Evolutionary conservation across 2,329 filamentous ascomycete species (phyloP), one percentile per base, ranked within the genome.

Genomic region (Tolypocladium album): DNA sequence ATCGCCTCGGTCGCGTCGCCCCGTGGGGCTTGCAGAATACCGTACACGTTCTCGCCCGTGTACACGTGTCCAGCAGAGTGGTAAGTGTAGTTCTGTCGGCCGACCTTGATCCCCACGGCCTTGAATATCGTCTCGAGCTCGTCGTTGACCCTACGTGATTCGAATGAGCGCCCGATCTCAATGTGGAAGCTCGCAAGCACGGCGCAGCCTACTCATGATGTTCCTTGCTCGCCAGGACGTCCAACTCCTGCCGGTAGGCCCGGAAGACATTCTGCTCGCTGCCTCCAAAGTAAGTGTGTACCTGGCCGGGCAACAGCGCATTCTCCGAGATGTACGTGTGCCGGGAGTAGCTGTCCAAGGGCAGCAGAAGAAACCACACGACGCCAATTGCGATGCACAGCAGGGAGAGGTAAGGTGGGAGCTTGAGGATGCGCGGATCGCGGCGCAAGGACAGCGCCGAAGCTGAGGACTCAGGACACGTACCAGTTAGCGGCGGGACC

Each of bases 1-100:
- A 99, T 92, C 13, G 94, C 94, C 75, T 99, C 94, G 1, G 94
- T 99, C 17, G 94, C 94, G 78, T 99, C 94, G 55, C 94, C 93
- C 47, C 94, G 85, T 0, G 94, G 94, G 2, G 93, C 94, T 71
- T 96, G 92, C 11, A 99, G 82, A 62, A 99, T 88, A 7, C 90
- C 91, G 72, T 99, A 99, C 52, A 94, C 81, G 74, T 99, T 99
- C 78, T 96, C 88, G 58, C 93, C 92, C 4, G 83, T 77, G 69
- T 89, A 87, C 12, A 80, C 82, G 65, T 86, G 82, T 5, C 92
- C 92, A 1, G 89, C 87, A 15, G 90, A 88, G 56, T 82, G 81
- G 74, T 96, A 99, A 13, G 88, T 86, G 77, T 94, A 99, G 67
- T 88, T 88, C 73, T 99, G 94, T 50, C 87, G 86, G 12, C 90